Evolutionary conservation across 257 asterid species (phyloP), one percentile per base, ranked within the genome.

Genomic region (Solanum bulbocastanum): DNA sequence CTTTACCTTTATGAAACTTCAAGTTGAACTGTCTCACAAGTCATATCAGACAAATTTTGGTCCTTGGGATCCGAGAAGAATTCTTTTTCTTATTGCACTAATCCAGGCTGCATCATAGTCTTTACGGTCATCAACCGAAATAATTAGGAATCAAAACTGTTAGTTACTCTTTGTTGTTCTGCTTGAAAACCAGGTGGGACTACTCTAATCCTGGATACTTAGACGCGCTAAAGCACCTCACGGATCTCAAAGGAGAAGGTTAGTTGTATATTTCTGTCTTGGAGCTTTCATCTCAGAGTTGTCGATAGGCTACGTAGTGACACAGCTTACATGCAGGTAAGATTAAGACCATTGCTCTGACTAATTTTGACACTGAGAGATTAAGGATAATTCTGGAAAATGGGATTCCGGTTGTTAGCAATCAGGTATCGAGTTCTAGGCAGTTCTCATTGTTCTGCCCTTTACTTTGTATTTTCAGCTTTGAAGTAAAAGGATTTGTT

Each of bases 191-290:
- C 91, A 97, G 99, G 99, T 96, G 99, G 99, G 99, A 97, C 74
- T 97, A 97, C 91, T 49, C 98, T 86, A 96, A 97, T 91, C 33
- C 91, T 87, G 99, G 99, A 72, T 97, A 96, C 93, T 96, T 97
- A 39, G 99, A 97, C 86, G 99, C 99, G 52, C 96, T 97, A 62
- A 96, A 96, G 86, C 98, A 97, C 92, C 99, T 97, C 46, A 97
- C 98, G 5, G 99, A 97, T 91, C 93, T 97, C 90, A 97, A 97
- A 90, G 99, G 93, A 86, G 96, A 92, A 95, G 99, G 99, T 97
- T 87, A 74, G 93, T 88, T 81, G 82, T 83, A 73, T 83, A 76
- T 86, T 76, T 39, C 85, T 15, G 66, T 27, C 11, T 40, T 75
- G 75, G 87, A 58, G 73, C 87, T 20, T 44, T 82, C 90, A 89